Evolutionary conservation across 2,329 filamentous ascomycete species (phyloP), one percentile per base, ranked within the genome.

Genomic region (Colletotrichum simmondsii): DNA sequence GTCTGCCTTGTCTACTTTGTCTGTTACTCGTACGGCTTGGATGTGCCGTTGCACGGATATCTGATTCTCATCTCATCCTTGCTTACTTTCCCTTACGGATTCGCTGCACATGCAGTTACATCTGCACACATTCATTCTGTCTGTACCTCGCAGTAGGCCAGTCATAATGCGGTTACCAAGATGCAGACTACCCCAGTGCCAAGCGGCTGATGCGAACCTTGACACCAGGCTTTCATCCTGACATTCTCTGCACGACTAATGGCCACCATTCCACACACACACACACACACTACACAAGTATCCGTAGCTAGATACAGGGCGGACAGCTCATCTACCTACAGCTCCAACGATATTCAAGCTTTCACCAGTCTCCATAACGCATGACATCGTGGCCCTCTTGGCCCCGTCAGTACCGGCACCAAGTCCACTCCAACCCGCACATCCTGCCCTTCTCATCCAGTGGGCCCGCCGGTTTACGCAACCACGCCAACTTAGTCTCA

Each of bases 301-400:
- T 35, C 32, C 32, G 7, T 49, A 49, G 42, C 42, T 49, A 22
- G 19, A 46, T 42, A 42, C 16, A 4, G 14, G 16, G 37, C 37
- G 12, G 19, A n/a, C 42, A 49, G 42, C 42, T 49, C 16, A n/a
- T 8, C 53, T 35, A 22, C 14, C 16, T 46, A 22, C 35, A 30
- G 57, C 30, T 46, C 11, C 19, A 16, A 28, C 14, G 24, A 49
- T 16, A 63, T n/a, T 69, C 60, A 72, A 72, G 70, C 70, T 70
- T 72, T 65, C 26, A 26, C 60, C 66, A 22, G 28, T 60, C 70
- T 28, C 70, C 70, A 49, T 65, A 22, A 22, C 60, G 42, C 60
- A 72, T 72, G 66, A 72, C 70, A 72, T 72, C 42, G 70, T 52
- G 37, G 46, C 60, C 70, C 16, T 58, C 70, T 65, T 72, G 70